These are phyloP conservation scores for Agaricus sinodeliciosus DNA, from an alignment of 768 basidiomycete genomes.

Conservation along the genomic window DNA sequence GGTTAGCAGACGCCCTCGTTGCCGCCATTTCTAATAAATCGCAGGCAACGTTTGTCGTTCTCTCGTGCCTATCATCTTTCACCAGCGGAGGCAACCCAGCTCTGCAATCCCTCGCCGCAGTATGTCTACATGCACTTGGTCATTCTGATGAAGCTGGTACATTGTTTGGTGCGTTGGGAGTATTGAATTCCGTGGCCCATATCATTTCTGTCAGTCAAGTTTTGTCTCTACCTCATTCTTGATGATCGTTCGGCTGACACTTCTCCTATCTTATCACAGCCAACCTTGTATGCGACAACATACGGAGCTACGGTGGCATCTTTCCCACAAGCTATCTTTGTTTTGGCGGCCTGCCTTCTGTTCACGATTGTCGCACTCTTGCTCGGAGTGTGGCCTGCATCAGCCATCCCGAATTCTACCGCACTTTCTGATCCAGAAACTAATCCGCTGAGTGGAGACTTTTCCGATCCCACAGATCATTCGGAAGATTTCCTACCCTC, in stretches of 20 bases:
- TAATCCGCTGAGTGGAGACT: not conserved
- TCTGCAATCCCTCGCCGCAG: slow-evolving; percentile 61
- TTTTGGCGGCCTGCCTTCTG: slow-evolving; percentile 49
- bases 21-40: slow-evolving; percentile 45
- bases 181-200: slow-evolving; percentile 60
- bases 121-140: slow-evolving; percentile 54
- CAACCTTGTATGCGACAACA: slow-evolving; percentile 59
- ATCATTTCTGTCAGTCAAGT: slow-evolving; percentile 42
- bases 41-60: slow-evolving; percentile 44
- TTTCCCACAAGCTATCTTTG: slow-evolving; percentile 67
- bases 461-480: not conserved
- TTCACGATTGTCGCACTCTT: slow-evolving; percentile 42
- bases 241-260: not conserved
- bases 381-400: slow-evolving; percentile 23
- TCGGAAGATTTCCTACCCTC: not conserved
- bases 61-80: slow-evolving; percentile 58
- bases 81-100: slow-evolving; percentile 67
- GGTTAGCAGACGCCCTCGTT: slow-evolving; percentile 57
- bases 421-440: not conserved
- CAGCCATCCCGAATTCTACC: slow-evolving; percentile 1
- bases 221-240: not conserved
- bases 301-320: slow-evolving; percentile 58
- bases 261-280: slow-evolving; percentile 32
- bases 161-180: slow-evolving; percentile 67
- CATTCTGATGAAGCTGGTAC: slow-evolving; percentile 44